phyloP scores from a whole-genome alignment of 2,329 filamentous ascomycete species.

The Purpureocillium lavendulum region DNA sequence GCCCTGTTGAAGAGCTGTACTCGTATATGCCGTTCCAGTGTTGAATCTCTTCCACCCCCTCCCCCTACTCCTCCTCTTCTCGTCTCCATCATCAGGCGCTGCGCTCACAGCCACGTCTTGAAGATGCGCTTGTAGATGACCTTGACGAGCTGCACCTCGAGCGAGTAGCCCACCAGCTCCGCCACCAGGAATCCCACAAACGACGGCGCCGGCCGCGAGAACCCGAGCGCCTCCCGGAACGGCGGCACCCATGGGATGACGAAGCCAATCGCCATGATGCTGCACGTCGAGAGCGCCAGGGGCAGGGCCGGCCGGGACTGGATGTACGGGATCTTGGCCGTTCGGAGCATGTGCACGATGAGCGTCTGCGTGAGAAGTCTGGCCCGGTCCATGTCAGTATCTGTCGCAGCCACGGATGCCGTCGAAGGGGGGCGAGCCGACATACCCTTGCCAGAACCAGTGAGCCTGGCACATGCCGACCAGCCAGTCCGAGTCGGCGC shows the following conservation, averaged over 20 bases:
- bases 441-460: slow-evolving; percentile 17
- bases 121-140: slow-evolving; percentile 16
- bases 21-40: too few relatives aligned
- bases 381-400: too few relatives aligned
- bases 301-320: slow-evolving; percentile 13
- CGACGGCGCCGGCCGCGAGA: slow-evolving; percentile 10
- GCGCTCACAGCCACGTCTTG: slow-evolving; percentile 14
- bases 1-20: too few relatives aligned
- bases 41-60: too few relatives aligned
- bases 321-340: slow-evolving; percentile 16
- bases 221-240: slow-evolving; percentile 10
- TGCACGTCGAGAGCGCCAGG: slow-evolving; percentile 13
- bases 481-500: slow-evolving; percentile 3
- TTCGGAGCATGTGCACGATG: slow-evolving; percentile 18
- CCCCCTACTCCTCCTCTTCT: too few relatives aligned
- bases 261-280: slow-evolving; percentile 17
- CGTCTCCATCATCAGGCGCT: too few relatives aligned
- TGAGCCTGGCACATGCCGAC: slow-evolving; percentile 15
- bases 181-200: slow-evolving; percentile 15
- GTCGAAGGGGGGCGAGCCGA: not conserved
- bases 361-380: slow-evolving; percentile 18
- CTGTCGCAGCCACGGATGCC: too few relatives aligned
- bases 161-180: slow-evolving; percentile 14
- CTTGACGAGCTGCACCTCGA: slow-evolving; percentile 18
- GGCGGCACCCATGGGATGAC: slow-evolving; percentile 15